Conservation (phyloP, 306 rosid species). For the Sechiopsis laciniata region DNA sequence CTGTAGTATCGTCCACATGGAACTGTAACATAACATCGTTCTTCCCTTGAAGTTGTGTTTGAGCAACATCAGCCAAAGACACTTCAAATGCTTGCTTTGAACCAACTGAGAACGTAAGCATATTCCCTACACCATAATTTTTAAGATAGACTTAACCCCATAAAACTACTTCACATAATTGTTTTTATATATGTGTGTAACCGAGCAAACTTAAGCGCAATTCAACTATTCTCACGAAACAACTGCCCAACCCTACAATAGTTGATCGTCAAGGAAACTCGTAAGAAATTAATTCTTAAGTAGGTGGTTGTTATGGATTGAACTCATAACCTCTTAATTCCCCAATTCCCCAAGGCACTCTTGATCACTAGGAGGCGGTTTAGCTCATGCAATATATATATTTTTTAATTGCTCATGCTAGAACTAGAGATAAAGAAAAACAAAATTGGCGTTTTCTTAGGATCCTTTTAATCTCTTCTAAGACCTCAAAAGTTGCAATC, state of each 20-base stretch:
- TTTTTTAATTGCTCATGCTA: not conserved
- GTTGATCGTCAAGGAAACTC: too few relatives aligned
- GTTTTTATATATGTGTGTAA: too few relatives aligned
- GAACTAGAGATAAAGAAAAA: not conserved
- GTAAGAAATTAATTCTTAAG: too few relatives aligned
- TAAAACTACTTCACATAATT: not conserved
- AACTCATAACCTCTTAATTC: too few relatives aligned
- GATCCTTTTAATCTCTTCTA: not conserved
- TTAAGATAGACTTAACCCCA: not conserved
- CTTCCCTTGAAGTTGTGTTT: conserved; percentile 93
- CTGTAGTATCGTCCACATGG: conserved; percentile 95
- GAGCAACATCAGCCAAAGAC: conserved; percentile 93
- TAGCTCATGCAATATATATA: too few relatives aligned
- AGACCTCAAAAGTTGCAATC: not conserved
- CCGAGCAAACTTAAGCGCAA: too few relatives aligned
- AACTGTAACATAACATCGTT: conserved; percentile 88
- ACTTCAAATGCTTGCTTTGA: conserved; percentile 97
- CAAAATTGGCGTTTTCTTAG: not conserved
- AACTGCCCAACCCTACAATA: too few relatives aligned
- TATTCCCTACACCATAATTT: conserved; percentile 51
- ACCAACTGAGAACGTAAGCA: conserved; percentile 82
- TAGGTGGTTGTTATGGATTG: too few relatives aligned
- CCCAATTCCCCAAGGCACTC: too few relatives aligned
- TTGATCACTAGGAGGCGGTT: too few relatives aligned
- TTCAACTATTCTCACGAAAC: too few relatives aligned